Conservation (phyloP, 306 rosid genomes). For the Comarum palustre region DNA sequence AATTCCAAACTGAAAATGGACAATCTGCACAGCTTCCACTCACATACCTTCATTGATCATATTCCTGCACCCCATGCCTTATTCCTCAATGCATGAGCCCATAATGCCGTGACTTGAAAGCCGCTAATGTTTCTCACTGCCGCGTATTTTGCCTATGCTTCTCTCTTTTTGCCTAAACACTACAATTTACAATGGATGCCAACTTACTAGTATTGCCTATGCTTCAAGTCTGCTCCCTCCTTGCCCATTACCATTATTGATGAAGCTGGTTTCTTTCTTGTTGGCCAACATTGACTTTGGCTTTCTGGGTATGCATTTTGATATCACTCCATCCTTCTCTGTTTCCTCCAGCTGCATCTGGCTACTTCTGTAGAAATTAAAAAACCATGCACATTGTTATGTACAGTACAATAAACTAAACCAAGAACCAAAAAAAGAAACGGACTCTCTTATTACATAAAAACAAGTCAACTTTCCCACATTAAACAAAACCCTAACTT, state of each 20-base stretch:
- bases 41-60: neutral
- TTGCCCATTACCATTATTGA: conserved; percentile 33
- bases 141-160: conserved; percentile 24
- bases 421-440: neutral
- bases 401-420: neutral
- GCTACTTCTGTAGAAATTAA: conserved; percentile 47
- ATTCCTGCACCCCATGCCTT: conserved; percentile 23
- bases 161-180: conserved; percentile 22
- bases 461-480: conserved; percentile 6
- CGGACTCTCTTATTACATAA: neutral
- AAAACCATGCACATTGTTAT: neutral
- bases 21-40: conserved; percentile 15
- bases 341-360: conserved; percentile 55
- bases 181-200: neutral
- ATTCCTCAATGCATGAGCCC: conserved; percentile 30
- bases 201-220: conserved; percentile 13
- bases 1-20: conserved; percentile 26
- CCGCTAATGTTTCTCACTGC: conserved; percentile 19
- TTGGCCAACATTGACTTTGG: conserved; percentile 38
- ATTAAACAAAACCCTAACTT: conserved; percentile 4
- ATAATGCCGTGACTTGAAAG: conserved; percentile 39
- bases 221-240: conserved; percentile 56
- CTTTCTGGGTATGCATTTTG: conserved; percentile 89
- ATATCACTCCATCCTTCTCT: conserved; percentile 45
- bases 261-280: conserved; percentile 42